Conservation (phyloP, 169 alveolate species). For the Plasmodium adleri region DNA sequence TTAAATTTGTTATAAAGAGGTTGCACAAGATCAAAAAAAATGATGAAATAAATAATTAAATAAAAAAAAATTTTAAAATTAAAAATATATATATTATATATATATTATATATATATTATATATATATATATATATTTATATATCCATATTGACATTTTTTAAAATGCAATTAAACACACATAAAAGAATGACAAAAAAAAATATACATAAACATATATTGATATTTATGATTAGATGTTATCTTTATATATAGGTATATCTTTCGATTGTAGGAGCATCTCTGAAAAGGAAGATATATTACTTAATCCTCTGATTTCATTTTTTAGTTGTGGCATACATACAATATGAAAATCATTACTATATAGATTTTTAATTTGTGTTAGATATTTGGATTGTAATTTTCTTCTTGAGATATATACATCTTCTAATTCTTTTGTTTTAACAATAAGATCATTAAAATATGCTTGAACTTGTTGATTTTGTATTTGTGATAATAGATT, state of each 20-base stretch:
- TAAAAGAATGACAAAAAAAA: too few species aligned
- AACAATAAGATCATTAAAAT: slow-evolving; percentile 12
- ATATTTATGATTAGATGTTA: neutral
- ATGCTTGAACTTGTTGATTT: slow-evolving; percentile 16
- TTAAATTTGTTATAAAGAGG: too few species aligned
- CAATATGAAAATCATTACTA: slow-evolving; percentile 96
- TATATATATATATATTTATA: too few species aligned
- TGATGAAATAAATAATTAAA: too few species aligned
- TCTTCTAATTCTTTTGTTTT: slow-evolving; percentile 82
- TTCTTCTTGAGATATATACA: slow-evolving; percentile 83
- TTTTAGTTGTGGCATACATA: slow-evolving; percentile 89
- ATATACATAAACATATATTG: too few species aligned
- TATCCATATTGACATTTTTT: too few species aligned
- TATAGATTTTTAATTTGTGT: slow-evolving; percentile 95
- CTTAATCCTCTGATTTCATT: slow-evolving; percentile 92
- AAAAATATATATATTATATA: too few species aligned
- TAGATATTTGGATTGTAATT: slow-evolving; percentile 96
- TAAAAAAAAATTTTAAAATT: too few species aligned
- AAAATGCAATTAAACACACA: too few species aligned
- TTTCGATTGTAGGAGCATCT: slow-evolving; percentile 79
- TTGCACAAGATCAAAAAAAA: too few species aligned
- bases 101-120: too few species aligned
- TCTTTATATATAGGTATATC: slow-evolving; percentile 79
- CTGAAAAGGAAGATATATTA: slow-evolving; percentile 79
- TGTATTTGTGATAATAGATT: slow-evolving; percentile 11